phyloP scores from a whole-genome alignment of 140 eudicot species.

The Bidens hawaiensis region DNA sequence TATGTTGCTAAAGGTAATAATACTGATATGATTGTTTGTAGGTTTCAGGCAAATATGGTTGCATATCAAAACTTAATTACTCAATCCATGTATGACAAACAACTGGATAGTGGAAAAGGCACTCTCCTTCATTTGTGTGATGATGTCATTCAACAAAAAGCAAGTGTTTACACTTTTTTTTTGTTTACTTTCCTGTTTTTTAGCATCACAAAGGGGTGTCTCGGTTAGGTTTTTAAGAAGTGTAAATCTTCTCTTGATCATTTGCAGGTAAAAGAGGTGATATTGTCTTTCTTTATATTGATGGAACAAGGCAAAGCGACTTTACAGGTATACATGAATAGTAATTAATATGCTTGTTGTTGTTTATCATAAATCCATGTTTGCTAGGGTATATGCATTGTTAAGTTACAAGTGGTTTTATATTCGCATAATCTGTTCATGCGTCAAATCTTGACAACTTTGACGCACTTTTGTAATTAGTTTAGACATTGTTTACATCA shows the following conservation, averaged over 20 bases:
- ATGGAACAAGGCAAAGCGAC: constrained; percentile 98
- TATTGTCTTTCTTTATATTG: constrained; percentile 73
- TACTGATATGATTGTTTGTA: constrained; percentile 28
- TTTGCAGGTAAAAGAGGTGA: constrained; percentile 92
- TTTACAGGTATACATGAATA: constrained; percentile 46
- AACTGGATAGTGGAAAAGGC: constrained; percentile 95
- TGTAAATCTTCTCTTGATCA: neutral
- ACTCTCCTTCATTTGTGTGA: constrained; percentile 99
- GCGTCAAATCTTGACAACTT: too few species aligned
- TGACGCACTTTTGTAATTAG: too few species aligned
- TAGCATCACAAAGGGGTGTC: neutral
- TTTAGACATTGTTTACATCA: too few species aligned
- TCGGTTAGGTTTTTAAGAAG: neutral
- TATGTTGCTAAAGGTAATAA: too few species aligned
- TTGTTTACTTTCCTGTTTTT: neutral
- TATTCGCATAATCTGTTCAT: too few species aligned
- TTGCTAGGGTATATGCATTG: too few species aligned
- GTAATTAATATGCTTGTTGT: neutral
- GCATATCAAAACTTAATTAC: constrained; percentile 85
- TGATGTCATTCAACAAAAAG: constrained; percentile 99
- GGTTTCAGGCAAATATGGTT: constrained; percentile 91
- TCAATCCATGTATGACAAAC: constrained; percentile 98
- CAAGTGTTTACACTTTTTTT: constrained; percentile 24
- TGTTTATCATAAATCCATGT: neutral
- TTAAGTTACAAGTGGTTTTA: too few species aligned